Base-by-base conservation (phyloP, 2,329 filamentous ascomycete genomes). In the Fusarium dlaminii region DNA sequence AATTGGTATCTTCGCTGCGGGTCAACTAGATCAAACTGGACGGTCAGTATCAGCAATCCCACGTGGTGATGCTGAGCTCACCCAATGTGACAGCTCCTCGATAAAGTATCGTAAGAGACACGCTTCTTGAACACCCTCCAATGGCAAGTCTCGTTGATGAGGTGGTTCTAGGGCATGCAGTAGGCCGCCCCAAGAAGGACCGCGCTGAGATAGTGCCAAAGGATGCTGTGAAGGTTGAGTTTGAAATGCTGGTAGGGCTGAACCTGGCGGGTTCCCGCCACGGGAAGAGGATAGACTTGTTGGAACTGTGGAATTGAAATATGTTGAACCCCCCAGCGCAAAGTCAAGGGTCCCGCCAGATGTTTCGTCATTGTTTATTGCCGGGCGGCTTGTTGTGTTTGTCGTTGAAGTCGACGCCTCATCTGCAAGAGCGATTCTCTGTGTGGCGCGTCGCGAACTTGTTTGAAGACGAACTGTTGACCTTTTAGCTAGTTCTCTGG, bases 61-160 rank as follows among this genome's bases (percentile, higher is more conserved):
- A 20, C 5, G 5, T 13, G 1, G 4, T 22, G 6, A 17, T 1
- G 10, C n/a, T 4, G 0, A 18, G 27, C 61, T 32, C 49, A 77
- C 75, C 75, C 75, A 77, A 2, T 75, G 71, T 0, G 75, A 71
- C 0, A 77, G 8, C 12, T 76, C 67, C 6, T 75, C 70, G 4
- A 77, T 66, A 1, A 73, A 77, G 15, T 77, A 77, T 5, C 75
- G 62, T 0, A 77, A n/a, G 0, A 77, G 61, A 10, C 72, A 77
- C 0, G 75, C 75, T 51, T 77, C 75, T 27, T 77, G 75, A 0
- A 77, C 62, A 0, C 62, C 57, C 0, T 67, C 48, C 1, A 72
- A 27, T 0, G 62, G 54, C 4, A 52, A 34, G 1, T 68, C 48
- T 8, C 45, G 37, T 2, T 57, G 39, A 13, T 48, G 46, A 8